A percentile compares a stretch with the other conserved stretches of the same genome.
These are phyloP conservation scores for Colletotrichum limetticola DNA, from an alignment of 2,329 filamentous ascomycete genomes.

Conservation along the genomic window DNA sequence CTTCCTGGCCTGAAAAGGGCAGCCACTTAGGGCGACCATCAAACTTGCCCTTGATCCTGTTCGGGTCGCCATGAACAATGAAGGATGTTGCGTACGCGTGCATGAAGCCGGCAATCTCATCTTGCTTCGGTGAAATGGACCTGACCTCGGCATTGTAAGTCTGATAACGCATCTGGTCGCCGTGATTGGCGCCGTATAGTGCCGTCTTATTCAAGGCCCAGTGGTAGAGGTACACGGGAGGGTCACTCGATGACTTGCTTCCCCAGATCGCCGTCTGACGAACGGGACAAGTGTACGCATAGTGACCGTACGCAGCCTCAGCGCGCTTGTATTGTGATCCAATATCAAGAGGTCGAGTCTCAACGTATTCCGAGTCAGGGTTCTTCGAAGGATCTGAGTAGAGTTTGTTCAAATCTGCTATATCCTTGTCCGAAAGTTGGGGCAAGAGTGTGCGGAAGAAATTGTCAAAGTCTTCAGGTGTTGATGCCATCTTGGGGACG, in stretches of 20 bases:
- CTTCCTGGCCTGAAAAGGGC: conserved; percentile 37
- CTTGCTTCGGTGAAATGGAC: conserved; percentile 45
- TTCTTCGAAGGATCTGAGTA: conserved; percentile 48
- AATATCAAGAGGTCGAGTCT: conserved; percentile 41
- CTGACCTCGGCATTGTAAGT: conserved; percentile 52
- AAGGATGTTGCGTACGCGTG: conserved; percentile 23
- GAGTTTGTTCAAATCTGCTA: conserved; percentile 41
- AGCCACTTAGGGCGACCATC: conserved; percentile 39
- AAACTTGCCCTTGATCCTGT: conserved; percentile 38
- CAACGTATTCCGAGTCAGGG: conserved; percentile 45
- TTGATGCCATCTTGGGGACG: conserved; percentile 34
- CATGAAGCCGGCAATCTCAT: conserved; percentile 33
- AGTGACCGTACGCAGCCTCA: conserved; percentile 65
- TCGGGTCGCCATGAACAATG: conserved; percentile 29
- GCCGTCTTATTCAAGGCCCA: conserved; percentile 43
- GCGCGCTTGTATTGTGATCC: conserved; percentile 64
- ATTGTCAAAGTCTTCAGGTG: conserved; percentile 37
- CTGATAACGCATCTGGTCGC: conserved; percentile 55
- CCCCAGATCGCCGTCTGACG: conserved; percentile 55
- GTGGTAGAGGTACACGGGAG: conserved; percentile 43
- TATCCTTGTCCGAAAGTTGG: conserved; percentile 41
- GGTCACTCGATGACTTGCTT: conserved; percentile 12
- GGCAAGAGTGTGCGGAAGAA: conserved; percentile 44
- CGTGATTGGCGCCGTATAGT: conserved; percentile 52
- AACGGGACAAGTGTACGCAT: conserved; percentile 63